Percentiles rank a stretch among this genome's conserved stretches.
These are phyloP conservation scores for Punctularia strigosozonata DNA, from an alignment of 768 basidiomycete species.

Conservation along the genomic window DNA sequence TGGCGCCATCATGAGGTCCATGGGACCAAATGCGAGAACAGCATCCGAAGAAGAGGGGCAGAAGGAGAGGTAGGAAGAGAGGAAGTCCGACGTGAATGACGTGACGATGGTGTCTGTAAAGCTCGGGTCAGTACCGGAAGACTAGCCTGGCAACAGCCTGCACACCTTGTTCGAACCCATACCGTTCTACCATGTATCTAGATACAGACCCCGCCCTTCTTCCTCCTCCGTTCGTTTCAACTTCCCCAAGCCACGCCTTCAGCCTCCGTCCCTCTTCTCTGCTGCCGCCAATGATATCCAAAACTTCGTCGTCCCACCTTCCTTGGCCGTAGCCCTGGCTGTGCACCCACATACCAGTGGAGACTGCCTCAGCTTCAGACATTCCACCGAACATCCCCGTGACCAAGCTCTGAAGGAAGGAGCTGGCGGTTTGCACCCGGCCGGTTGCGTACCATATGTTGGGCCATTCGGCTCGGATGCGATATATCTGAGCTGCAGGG, in stretches of 20 bases:
- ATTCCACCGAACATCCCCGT: constrained; percentile 62
- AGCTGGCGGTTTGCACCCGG: constrained; percentile 64
- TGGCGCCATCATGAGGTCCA: constrained; percentile 67
- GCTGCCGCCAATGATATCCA: constrained; percentile 70
- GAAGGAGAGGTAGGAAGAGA: constrained; percentile 69
- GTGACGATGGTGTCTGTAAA: constrained; percentile 54
- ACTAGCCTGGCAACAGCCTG: neutral
- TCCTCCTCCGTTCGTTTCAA: constrained; percentile 55
- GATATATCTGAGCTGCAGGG: constrained; percentile 63
- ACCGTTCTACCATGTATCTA: constrained; percentile 68
- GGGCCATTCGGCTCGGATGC: constrained; percentile 69
- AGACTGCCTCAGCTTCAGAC: constrained; percentile 66
- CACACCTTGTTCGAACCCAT: constrained; percentile 66
- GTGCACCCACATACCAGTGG: constrained; percentile 71
- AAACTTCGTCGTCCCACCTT: constrained; percentile 69
- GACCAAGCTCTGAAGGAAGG: constrained; percentile 61
- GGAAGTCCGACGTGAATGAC: constrained; percentile 67
- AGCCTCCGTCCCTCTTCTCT: constrained; percentile 64
- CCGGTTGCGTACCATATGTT: constrained; percentile 76
- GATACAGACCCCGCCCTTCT: constrained; percentile 55
- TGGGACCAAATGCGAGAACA: constrained; percentile 70
- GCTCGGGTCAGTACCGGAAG: neutral
- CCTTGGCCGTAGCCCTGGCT: constrained; percentile 22
- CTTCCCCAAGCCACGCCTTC: constrained; percentile 74
- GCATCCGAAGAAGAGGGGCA: constrained; percentile 63